A percentile compares a stretch with the other conserved stretches of the same genome.
These are phyloP conservation scores for Teunomyces funiuensis DNA, from an alignment of 805 yeast genomes.

Conservation along the genomic window DNA sequence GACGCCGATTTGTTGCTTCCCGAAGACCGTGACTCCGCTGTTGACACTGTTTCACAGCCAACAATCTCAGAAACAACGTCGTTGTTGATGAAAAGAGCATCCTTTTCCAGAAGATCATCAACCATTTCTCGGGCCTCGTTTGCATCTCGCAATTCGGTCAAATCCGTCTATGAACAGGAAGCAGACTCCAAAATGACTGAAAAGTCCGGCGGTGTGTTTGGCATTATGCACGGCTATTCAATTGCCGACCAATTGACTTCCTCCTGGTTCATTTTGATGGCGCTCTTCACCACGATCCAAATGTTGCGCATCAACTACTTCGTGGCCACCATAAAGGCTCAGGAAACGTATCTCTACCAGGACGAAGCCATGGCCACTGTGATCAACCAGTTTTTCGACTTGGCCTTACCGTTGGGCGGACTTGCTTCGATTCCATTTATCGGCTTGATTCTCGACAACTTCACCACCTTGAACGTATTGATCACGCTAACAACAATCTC, in stretches of 20 bases:
- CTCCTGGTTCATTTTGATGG: constrained; percentile 79
- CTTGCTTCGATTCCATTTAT: constrained; percentile 82
- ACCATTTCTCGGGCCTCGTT: constrained; percentile 34
- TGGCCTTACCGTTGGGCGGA: constrained; percentile 89
- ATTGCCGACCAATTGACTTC: constrained; percentile 52
- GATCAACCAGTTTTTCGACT: constrained; percentile 72
- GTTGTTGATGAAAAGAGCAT: constrained; percentile 35
- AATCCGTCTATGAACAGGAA: constrained; percentile 64
- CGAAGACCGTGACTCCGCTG: constrained; percentile 26
- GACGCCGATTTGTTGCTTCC: constrained; percentile 44
- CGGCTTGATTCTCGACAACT: constrained; percentile 75
- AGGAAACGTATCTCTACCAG: constrained; percentile 70
- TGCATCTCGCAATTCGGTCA: constrained; percentile 38
- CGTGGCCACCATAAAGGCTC: constrained; percentile 84
- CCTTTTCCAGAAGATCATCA: constrained; percentile 30
- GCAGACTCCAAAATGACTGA: constrained; percentile 56
- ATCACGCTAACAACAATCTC: constrained; percentile 55
- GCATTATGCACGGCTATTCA: constrained; percentile 68
- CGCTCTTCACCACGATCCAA: constrained; percentile 76
- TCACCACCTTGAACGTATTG: constrained; percentile 60
- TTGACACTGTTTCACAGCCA: constrained; percentile 26
- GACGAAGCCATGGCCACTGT: constrained; percentile 42
- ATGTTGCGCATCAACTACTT: constrained; percentile 92
- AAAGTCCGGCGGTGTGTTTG: constrained; percentile 46
- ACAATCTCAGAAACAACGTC: constrained; percentile 42